phyloP scores from a whole-genome alignment of 495 filamentous ascomycete species.

The Sphaerosporella brunnea region DNA sequence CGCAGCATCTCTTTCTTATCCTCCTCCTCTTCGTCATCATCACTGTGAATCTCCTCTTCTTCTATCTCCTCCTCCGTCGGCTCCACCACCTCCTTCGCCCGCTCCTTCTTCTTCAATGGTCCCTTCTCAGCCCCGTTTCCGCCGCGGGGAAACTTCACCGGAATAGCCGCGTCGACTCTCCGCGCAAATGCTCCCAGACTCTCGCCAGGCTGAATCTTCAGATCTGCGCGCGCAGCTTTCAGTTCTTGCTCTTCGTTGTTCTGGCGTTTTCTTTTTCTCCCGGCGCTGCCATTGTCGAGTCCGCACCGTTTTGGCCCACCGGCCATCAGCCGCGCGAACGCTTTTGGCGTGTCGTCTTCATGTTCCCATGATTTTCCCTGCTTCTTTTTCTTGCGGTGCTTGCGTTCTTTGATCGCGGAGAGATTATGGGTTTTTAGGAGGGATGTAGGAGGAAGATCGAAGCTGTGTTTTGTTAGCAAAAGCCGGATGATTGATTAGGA shows the following conservation, averaged over 20 bases:
- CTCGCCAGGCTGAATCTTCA: constrained; percentile 59
- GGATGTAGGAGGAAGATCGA: constrained; percentile 25
- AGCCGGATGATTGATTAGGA: not conserved
- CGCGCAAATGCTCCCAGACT: constrained; percentile 62
- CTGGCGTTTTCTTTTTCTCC: constrained; percentile 37
- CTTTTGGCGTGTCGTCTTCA: constrained; percentile 67
- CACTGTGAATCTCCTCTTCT: constrained; percentile 4
- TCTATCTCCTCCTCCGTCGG: constrained; percentile 3
- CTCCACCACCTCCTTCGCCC: constrained; percentile 25
- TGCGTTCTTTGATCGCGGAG: constrained; percentile 28
- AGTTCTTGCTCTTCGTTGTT: constrained; percentile 8
- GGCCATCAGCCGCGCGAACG: constrained; percentile 66
- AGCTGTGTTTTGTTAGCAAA: constrained; percentile 17
- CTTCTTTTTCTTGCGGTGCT: constrained; percentile 33
- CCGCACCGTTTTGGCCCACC: constrained; percentile 42
- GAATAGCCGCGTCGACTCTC: constrained; percentile 72
- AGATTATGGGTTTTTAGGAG: constrained; percentile 17
- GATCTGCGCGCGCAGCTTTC: constrained; percentile 10
- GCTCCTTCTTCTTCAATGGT: constrained; percentile 40
- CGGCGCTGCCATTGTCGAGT: constrained; percentile 44
- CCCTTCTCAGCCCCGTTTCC: constrained; percentile 24
- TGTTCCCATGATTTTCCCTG: constrained; percentile 20
- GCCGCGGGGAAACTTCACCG: constrained; percentile 45
- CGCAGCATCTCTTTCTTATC: constrained; percentile 34
- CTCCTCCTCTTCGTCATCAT: constrained; percentile 8